These are phyloP conservation scores for Goffeauzyma gilvescens DNA, from an alignment of 768 basidiomycete species.

Conservation along the genomic window DNA sequence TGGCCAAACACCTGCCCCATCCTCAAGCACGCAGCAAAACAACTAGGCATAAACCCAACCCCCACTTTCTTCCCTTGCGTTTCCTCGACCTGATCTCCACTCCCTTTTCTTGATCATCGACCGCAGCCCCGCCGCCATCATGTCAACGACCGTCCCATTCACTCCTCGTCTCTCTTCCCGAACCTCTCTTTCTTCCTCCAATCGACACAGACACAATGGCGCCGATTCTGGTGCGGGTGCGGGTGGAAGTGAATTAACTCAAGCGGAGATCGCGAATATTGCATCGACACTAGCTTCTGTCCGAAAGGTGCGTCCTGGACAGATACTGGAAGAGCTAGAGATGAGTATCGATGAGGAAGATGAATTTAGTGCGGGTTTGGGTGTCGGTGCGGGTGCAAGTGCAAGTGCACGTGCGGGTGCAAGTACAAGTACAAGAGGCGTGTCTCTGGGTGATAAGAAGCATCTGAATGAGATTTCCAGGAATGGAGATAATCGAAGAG, in stretches of 20 bases:
- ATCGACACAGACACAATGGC: neutral
- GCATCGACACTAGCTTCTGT: slow-evolving; percentile 26
- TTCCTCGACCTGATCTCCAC: no score
- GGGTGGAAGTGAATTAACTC: neutral
- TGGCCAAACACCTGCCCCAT: no score
- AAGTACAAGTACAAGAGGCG: neutral
- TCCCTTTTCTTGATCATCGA: no score
- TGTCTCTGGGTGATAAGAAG: slow-evolving; percentile 6
- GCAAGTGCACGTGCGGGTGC: no score
- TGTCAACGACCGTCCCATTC: slow-evolving; percentile 2
- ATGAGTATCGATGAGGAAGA: slow-evolving; percentile 15
- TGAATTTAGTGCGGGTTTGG: neutral
- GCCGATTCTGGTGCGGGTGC: no score
- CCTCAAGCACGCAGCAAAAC: no score
- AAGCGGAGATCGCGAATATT: slow-evolving; percentile 10
- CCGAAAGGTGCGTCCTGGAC: slow-evolving; percentile 18
- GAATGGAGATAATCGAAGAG: neutral
- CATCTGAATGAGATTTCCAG: slow-evolving; percentile 5
- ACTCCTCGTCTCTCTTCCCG: no score
- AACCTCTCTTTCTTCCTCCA: no score
- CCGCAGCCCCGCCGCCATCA: no score
- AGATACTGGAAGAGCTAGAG: slow-evolving; percentile 25
- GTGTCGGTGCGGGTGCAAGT: neutral
- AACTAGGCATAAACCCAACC: no score
- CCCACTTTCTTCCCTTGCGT: no score